phyloP scores from a whole-genome alignment of 2,329 filamentous ascomycete genomes.

The Colletotrichum filicis region DNA sequence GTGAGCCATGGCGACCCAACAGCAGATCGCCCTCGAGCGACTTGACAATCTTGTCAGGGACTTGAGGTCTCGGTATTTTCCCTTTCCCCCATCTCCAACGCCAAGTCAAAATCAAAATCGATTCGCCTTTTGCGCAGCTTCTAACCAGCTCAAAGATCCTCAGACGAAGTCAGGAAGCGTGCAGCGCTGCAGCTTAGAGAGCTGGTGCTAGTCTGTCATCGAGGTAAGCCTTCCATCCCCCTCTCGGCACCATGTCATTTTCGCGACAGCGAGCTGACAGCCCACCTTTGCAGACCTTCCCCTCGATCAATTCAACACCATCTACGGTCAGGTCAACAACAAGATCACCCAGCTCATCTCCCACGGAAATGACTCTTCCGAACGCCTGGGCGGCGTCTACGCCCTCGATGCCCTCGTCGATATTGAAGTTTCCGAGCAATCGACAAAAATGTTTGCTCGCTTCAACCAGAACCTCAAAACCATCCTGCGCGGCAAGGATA shows the following conservation, averaged over 20 bases:
- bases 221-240: constrained; percentile 54
- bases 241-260: constrained; percentile 7
- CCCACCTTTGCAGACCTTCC: constrained; percentile 70
- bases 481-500: constrained; percentile 90
- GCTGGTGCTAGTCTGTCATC: constrained; percentile 64
- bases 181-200: constrained; percentile 65
- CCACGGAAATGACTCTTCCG: constrained; percentile 86
- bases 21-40: constrained; percentile 65
- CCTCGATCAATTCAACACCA: constrained; percentile 77
- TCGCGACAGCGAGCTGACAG: constrained; percentile 17
- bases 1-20: constrained; percentile 53
- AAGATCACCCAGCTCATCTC: constrained; percentile 76
- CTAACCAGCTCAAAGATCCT: constrained; percentile 22
- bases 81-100: not conserved
- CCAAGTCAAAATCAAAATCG: not conserved
- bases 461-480: constrained; percentile 92
- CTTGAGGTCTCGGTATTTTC: constrained; percentile 62
- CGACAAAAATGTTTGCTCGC: constrained; percentile 86
- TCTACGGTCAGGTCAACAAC: constrained; percentile 67
- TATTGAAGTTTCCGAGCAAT: constrained; percentile 94
- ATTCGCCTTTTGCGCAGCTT: not conserved
- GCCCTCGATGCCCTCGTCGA: constrained; percentile 94
- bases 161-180: constrained; percentile 63
- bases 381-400: constrained; percentile 91
- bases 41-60: constrained; percentile 66